Percentiles rank a stretch among this genome's conserved stretches.
phyloP scores from a whole-genome alignment of 192 early-diverging fungal species.

The Podila clonocystis region DNA sequence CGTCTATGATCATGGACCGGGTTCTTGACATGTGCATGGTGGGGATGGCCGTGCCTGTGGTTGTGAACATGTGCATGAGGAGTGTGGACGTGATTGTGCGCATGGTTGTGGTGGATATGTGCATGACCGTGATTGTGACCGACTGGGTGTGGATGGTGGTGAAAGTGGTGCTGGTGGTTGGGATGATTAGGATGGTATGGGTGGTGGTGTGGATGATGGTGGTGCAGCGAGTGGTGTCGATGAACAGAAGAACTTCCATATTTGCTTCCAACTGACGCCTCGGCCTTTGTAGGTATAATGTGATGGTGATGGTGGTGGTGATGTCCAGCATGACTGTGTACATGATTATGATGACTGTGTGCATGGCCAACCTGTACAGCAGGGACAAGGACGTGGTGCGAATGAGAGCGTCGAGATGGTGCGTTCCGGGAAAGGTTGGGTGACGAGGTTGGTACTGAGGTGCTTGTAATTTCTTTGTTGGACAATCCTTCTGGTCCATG shows the following conservation, averaged over 20 bases:
- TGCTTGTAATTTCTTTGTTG: neutral
- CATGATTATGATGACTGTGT: conserved; percentile 34
- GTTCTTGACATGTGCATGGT: conserved; percentile 7
- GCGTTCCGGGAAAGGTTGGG: conserved; percentile 7
- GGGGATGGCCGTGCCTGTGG: conserved; percentile 5
- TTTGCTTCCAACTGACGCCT: conserved; percentile 4
- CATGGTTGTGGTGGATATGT: conserved; percentile 6
- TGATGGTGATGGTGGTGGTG: conserved; percentile 31
- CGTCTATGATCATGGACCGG: too few species aligned
- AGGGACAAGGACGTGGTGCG: conserved; percentile 8
- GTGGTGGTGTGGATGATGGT: conserved; percentile 49
- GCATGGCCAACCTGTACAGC: conserved; percentile 25
- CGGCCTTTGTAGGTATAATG: conserved; percentile 17
- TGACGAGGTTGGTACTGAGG: neutral
- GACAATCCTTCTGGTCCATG: neutral
- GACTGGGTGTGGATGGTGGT: conserved; percentile 28
- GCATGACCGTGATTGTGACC: neutral
- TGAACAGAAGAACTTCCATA: conserved; percentile 24
- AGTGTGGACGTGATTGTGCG: conserved; percentile 5
- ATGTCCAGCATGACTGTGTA: conserved; percentile 3
- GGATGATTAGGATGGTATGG: conserved; percentile 50
- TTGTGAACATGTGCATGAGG: neutral
- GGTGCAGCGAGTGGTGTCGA: conserved; percentile 37
- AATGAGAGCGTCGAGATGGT: neutral
- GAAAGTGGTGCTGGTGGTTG: conserved; percentile 50